phyloP scores from a whole-genome alignment of 2,329 filamentous ascomycete species.

The Cytospora mali region DNA sequence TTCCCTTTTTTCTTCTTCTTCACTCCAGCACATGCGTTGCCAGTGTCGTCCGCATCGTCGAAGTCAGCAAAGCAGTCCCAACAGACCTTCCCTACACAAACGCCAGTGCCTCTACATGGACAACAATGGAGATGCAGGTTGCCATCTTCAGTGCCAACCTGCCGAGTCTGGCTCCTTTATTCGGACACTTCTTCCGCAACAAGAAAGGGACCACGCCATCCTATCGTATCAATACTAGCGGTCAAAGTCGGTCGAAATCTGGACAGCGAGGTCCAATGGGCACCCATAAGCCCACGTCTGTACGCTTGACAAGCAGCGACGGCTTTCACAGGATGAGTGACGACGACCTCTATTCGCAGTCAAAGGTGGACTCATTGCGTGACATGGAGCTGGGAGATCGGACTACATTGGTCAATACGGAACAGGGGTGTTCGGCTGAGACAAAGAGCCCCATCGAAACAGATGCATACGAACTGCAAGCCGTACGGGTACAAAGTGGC shows the following conservation, averaged over 20 bases:
- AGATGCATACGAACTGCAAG: background rate
- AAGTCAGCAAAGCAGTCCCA: slow-evolving; percentile 21
- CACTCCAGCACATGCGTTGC: slow-evolving; percentile 19
- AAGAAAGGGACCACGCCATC: background rate
- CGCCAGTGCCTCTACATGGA: slow-evolving; percentile 28
- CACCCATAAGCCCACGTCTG: background rate
- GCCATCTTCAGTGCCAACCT: slow-evolving; percentile 25
- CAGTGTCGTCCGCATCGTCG: slow-evolving; percentile 19
- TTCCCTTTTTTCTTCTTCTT: no score
- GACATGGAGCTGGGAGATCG: background rate
- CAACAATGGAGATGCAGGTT: slow-evolving; percentile 22
- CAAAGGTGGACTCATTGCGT: background rate
- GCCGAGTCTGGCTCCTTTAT: slow-evolving; percentile 19
- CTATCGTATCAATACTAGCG: background rate
- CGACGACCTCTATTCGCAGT: background rate
- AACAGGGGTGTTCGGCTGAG: background rate
- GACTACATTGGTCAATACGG: background rate
- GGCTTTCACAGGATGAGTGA: background rate
- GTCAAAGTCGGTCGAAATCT: background rate
- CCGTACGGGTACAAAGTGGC: background rate
- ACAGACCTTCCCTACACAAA: slow-evolving; percentile 26
- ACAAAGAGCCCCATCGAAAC: background rate
- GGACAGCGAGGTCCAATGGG: background rate
- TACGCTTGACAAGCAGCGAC: background rate
- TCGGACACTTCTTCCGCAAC: slow-evolving; percentile 24